Evolutionary conservation across 2,329 filamentous ascomycete genomes (phyloP), one percentile per base, ranked within the genome.

Genomic region (Hypoxylon sp.): DNA sequence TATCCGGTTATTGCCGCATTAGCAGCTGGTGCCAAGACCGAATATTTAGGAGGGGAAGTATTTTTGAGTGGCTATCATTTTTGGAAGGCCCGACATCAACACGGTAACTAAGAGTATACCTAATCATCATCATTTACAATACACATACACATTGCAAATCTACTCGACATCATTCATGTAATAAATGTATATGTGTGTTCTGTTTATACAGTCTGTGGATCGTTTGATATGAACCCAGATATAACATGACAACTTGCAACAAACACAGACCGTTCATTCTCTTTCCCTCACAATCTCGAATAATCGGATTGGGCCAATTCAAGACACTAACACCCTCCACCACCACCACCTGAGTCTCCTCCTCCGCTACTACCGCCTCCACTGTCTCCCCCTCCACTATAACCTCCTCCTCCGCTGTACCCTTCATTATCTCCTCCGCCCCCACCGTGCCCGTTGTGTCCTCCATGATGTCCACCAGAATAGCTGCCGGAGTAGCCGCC

Each of bases 391-490:
- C 21, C 25, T n/a, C 46, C 46, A 32, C 46, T 30, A 50, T 23
- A 46, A 6, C 43, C 43, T 3, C 21, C 45, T 1, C 41, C 32
- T 38, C 36, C 23, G 14, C 19, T 19, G 5, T 38, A 9, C 6
- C 38, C 52, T 56, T 38, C 52, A 19, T 43, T 49, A 25, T 36
- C 25, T 7, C 41, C 17, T 19, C 46, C 52, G 7, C 56, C 56
- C 38, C 55, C 56, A 17, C 55, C 55, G 21, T 30, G 43, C 43
- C 36, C 50, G 19, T 60, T 43, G 38, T 60, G 50, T 11, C 48
- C 43, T 3, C 41, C 53, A n/a, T 62, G 52, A 25, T 57, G 34
- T 10, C 46, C 58, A 23, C 63, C 52, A n/a, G 62, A 46, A 46
- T 46, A 41, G n/a, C 56, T 34, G 23, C 63, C 52, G 19, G 62